phyloP scores from a whole-genome alignment of 2,329 filamentous ascomycete species.

The Aspergillus pseudoglaucus region DNA sequence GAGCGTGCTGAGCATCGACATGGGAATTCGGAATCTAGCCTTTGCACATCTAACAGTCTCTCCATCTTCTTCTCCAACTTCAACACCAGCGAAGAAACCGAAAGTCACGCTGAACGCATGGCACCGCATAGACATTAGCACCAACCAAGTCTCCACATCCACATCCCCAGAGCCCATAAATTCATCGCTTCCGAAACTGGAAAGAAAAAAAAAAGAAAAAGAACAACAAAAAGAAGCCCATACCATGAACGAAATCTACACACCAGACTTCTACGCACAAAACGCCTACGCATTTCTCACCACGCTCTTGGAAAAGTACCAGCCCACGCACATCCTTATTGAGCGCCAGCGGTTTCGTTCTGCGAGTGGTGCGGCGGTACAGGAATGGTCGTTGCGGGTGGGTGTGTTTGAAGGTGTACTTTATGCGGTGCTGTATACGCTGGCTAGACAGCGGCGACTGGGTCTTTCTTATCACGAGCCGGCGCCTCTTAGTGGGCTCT shows the following conservation, averaged over 20 bases:
- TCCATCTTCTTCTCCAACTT: neutral
- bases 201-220: neutral
- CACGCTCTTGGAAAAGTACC: conserved; percentile 42
- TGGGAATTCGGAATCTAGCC: conserved; percentile 76
- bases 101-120: conserved; percentile 31
- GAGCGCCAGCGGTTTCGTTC: conserved; percentile 60
- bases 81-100: conserved; percentile 3
- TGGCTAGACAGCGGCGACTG: conserved; percentile 41
- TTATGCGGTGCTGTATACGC: conserved; percentile 59
- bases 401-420: conserved; percentile 79
- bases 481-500: neutral
- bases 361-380: conserved; percentile 56
- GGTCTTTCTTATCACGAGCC: neutral
- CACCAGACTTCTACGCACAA: conserved; percentile 46
- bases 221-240: neutral
- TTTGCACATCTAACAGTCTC: conserved; percentile 56
- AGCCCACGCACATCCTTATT: conserved; percentile 65
- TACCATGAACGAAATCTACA: conserved; percentile 6
- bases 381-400: conserved; percentile 77
- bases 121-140: conserved; percentile 31
- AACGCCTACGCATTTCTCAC: conserved; percentile 52
- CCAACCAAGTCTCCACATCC: neutral
- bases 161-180: neutral
- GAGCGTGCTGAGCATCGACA: conserved; percentile 70
- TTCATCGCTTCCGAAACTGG: neutral